Conservation (phyloP, 164 flowering plant genomes). For the Buxus sempervirens region DNA sequence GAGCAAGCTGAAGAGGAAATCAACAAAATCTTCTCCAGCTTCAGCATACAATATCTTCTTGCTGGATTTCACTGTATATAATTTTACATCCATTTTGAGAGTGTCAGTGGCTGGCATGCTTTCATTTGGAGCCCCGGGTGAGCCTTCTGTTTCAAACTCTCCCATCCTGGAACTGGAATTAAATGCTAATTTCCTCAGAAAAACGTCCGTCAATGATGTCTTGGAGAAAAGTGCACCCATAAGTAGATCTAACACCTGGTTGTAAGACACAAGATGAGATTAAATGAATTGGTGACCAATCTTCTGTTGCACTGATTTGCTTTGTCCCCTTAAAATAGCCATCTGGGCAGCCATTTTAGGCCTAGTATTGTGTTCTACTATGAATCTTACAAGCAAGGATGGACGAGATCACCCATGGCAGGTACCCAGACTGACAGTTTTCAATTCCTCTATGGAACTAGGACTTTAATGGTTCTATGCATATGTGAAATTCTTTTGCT, state of each 20-base stretch:
- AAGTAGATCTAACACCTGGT: constrained; percentile 1
- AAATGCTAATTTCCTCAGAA: neutral
- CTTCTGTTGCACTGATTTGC: too few species aligned
- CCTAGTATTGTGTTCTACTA: too few species aligned
- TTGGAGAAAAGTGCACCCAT: constrained; percentile 3
- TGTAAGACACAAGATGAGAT: too few species aligned
- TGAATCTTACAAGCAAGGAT: too few species aligned
- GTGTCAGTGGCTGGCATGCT: neutral
- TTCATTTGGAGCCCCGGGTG: neutral
- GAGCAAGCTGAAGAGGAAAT: constrained; percentile 24
- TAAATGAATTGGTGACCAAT: too few species aligned
- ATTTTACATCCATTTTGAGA: neutral
- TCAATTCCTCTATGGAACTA: too few species aligned
- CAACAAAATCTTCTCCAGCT: constrained; percentile 14
- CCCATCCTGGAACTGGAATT: neutral
- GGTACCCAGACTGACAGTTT: too few species aligned
- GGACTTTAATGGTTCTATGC: too few species aligned
- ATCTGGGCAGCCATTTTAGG: too few species aligned
- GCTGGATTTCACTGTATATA: neutral
- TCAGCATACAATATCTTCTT: constrained; percentile 9
- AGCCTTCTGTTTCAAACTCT: neutral
- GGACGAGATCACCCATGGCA: too few species aligned
- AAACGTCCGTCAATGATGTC: constrained; percentile 4
- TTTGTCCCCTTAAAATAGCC: too few species aligned
- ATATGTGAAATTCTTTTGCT: too few species aligned